phyloP scores from a whole-genome alignment of 345 rosid species.

The Gossypium mustelinum region DNA sequence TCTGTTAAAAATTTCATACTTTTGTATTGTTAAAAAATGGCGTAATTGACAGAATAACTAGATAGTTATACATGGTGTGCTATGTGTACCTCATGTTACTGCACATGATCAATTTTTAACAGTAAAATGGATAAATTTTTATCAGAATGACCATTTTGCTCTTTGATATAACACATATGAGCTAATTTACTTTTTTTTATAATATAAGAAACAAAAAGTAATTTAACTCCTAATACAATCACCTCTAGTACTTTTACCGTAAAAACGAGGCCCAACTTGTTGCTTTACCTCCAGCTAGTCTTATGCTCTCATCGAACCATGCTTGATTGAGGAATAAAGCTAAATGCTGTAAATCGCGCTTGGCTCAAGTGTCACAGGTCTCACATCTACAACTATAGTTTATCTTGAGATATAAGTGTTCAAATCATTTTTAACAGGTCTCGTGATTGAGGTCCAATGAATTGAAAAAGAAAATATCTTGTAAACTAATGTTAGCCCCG shows the following conservation, averaged over 20 bases:
- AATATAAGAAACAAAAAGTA: too few species aligned
- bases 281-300: neutral
- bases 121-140: too few species aligned
- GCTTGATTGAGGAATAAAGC: neutral
- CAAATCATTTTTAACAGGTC: neutral
- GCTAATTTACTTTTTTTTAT: too few species aligned
- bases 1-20: too few species aligned
- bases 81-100: too few species aligned
- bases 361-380: neutral
- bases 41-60: too few species aligned
- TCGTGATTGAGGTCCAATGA: neutral
- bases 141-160: too few species aligned
- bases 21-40: too few species aligned
- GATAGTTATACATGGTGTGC: too few species aligned
- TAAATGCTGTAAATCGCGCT: neutral
- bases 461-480: neutral
- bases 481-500: neutral
- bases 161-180: too few species aligned
- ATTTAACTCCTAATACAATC: too few species aligned
- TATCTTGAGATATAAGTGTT: neutral
- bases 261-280: neutral
- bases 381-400: neutral
- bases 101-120: too few species aligned
- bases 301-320: neutral
- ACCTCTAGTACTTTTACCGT: accelerated